phyloP scores from a whole-genome alignment of 1,284 basidiomycete genomes.

The Leccinum solheimii region DNA sequence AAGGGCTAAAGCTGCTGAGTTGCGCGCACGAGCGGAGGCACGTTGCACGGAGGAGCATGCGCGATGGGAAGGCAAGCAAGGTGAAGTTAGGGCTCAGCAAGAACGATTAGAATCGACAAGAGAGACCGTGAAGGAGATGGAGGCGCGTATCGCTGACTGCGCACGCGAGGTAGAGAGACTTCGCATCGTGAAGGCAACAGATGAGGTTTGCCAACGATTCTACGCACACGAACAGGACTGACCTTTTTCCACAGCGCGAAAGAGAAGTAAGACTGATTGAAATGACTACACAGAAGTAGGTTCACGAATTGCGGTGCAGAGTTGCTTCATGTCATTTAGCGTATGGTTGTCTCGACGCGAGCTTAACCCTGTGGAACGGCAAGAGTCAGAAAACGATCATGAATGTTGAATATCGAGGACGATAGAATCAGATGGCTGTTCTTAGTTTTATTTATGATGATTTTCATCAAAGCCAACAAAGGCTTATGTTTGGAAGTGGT shows the following conservation, averaged over 20 bases:
- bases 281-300: constrained; percentile 19
- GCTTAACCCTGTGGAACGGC: neutral
- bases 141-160: constrained; percentile 30
- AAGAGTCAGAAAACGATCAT: constrained; percentile 16
- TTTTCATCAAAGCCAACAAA: constrained; percentile 34
- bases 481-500: constrained; percentile 29
- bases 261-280: constrained; percentile 26
- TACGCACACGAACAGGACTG: neutral
- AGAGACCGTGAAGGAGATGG: constrained; percentile 24
- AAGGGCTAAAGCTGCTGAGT: constrained; percentile 24
- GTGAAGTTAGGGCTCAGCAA: constrained; percentile 30
- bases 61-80: constrained; percentile 34
- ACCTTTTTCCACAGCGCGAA: constrained; percentile 30
- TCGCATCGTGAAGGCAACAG: constrained; percentile 33
- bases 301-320: neutral
- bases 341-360: no score
- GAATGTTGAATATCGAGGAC: neutral
- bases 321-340: neutral
- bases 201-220: constrained; percentile 27
- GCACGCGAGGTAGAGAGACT: constrained; percentile 34
- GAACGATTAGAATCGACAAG: constrained; percentile 37
- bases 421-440: constrained; percentile 35
- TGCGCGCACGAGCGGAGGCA: constrained; percentile 29
- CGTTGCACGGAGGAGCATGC: constrained; percentile 32
- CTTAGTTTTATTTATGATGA: constrained; percentile 27